These are phyloP conservation scores for Vigna unguiculata DNA, from an alignment of 306 rosid species.

Conservation along the genomic window DNA sequence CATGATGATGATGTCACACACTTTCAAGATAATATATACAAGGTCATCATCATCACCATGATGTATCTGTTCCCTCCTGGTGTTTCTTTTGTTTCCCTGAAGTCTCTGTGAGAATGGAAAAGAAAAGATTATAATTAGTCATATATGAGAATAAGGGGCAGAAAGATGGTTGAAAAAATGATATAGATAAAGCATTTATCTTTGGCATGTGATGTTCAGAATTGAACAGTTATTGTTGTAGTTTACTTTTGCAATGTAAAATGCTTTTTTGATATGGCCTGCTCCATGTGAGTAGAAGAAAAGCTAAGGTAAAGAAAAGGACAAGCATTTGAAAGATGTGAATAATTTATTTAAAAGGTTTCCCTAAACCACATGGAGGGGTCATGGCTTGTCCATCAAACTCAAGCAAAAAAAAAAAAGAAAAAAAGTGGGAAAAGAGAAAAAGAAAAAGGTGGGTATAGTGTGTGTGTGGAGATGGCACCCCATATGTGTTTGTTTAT, in stretches of 20 bases:
- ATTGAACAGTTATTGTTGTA: conserved; percentile 32
- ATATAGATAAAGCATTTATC: too few species aligned
- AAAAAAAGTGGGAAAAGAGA: conserved; percentile 50
- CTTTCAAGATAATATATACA: conserved; percentile 26
- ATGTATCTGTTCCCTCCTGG: neutral
- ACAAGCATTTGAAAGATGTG: conserved; percentile 54
- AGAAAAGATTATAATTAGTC: too few species aligned
- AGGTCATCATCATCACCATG: neutral
- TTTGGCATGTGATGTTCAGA: conserved; percentile 50
- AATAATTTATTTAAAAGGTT: conserved; percentile 52
- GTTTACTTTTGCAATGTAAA: conserved; percentile 32
- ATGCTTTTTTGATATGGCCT: conserved; percentile 38
- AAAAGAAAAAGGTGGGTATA: conserved; percentile 39
- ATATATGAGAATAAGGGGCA: conserved; percentile 18
- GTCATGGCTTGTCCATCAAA: conserved; percentile 69
- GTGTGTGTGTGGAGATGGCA: conserved; percentile 41
- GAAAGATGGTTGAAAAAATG: conserved; percentile 53
- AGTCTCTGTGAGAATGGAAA: conserved; percentile 37
- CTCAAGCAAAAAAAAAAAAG: conserved; percentile 53
- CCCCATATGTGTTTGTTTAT: conserved; percentile 44
- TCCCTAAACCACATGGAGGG: conserved; percentile 81
- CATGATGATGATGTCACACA: conserved; percentile 7
- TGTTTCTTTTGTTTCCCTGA: conserved; percentile 49
- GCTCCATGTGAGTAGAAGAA: conserved; percentile 69
- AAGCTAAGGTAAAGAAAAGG: conserved; percentile 63